phyloP scores from a whole-genome alignment of 352 stramenopile species.

The Phytophthora multivora region DNA sequence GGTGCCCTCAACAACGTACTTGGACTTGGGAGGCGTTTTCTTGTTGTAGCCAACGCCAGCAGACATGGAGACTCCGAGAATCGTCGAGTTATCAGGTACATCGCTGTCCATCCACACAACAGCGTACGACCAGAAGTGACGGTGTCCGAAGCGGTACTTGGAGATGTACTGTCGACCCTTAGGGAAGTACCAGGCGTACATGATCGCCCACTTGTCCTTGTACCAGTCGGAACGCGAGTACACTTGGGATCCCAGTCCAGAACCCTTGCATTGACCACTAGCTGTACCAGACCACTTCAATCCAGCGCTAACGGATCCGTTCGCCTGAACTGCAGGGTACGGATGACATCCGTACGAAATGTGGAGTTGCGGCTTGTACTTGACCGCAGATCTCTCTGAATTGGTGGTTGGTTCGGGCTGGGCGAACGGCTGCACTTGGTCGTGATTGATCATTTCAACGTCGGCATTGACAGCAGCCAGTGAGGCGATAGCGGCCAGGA shows the following conservation, averaged over 20 bases:
- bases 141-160: neutral
- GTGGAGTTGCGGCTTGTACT: constrained; percentile 13
- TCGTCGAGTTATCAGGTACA: constrained; percentile 11
- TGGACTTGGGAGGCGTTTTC: constrained; percentile 6
- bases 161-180: constrained; percentile 1
- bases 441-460: constrained; percentile 1
- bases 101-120: constrained; percentile 12
- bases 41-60: constrained; percentile 2
- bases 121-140: constrained; percentile 13
- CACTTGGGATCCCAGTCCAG: constrained; percentile 24
- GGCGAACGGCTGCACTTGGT: constrained; percentile 13
- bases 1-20: constrained; percentile 8
- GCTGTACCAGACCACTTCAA: constrained; percentile 9
- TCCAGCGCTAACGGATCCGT: constrained; percentile 8
- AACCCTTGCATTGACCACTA: constrained; percentile 25
- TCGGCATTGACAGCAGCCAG: neutral
- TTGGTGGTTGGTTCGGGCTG: constrained; percentile 1
- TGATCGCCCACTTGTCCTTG: constrained; percentile 31
- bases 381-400: constrained; percentile 14
- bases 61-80: constrained; percentile 22
- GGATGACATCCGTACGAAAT: constrained; percentile 10
- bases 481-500: neutral
- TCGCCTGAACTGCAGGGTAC: constrained; percentile 13
- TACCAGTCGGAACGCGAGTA: constrained; percentile 28
- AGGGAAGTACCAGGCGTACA: constrained; percentile 27